phyloP scores from a whole-genome alignment of 345 rosid species.

The Turnera subulata region DNA sequence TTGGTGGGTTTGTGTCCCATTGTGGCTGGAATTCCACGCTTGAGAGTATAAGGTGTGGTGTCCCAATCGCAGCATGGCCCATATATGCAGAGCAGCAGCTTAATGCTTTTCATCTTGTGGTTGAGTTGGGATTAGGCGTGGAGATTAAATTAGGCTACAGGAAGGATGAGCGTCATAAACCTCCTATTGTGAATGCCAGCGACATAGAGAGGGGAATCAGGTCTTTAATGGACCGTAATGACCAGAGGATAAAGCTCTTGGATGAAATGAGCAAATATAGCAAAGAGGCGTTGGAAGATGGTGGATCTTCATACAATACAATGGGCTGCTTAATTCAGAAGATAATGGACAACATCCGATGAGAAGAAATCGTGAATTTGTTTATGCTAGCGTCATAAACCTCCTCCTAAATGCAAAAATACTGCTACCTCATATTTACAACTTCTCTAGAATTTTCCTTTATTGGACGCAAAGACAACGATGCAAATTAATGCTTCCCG shows the following conservation, averaged over 20 bases:
- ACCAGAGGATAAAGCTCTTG: not conserved
- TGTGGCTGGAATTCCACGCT: constrained; percentile 17
- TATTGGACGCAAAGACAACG: too few species aligned
- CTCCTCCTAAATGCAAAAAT: too few species aligned
- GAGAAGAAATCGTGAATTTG: too few species aligned
- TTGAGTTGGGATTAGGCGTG: constrained; percentile 6
- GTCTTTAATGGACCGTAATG: not conserved
- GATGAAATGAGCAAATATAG: constrained; percentile 7
- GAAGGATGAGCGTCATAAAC: not conserved
- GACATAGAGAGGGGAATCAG: constrained; percentile 3
- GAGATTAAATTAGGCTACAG: not conserved
- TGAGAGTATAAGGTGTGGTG: constrained; percentile 11
- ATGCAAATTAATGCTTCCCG: too few species aligned
- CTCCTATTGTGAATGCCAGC: not conserved
- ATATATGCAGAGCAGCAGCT: constrained; percentile 14
- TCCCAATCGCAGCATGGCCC: constrained; percentile 11
- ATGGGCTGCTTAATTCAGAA: not conserved
- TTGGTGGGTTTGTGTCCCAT: constrained; percentile 18
- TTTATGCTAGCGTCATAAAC: too few species aligned
- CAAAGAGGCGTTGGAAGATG: not conserved
- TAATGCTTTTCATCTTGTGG: constrained; percentile 2
- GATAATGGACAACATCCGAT: too few species aligned
- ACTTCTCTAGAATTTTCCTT: too few species aligned
- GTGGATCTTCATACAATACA: constrained; percentile 7
- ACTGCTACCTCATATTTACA: too few species aligned